These are phyloP conservation scores for Sarcomyxa edulis DNA, from an alignment of 768 basidiomycete genomes.

Conservation along the genomic window DNA sequence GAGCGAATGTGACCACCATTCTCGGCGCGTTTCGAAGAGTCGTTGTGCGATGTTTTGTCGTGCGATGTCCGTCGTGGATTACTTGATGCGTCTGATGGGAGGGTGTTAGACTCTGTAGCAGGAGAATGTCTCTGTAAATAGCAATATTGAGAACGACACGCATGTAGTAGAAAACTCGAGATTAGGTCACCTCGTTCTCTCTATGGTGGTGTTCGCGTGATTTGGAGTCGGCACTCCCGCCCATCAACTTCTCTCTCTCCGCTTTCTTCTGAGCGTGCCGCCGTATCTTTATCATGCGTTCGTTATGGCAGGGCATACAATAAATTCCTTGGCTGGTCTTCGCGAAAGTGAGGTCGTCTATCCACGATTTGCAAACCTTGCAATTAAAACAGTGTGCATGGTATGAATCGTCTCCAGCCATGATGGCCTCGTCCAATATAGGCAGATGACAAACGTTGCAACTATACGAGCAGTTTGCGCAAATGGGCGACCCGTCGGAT, in stretches of 20 bases:
- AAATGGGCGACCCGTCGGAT: conserved; percentile 97
- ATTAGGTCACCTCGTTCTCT: conserved; percentile 41
- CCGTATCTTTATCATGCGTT: conserved; percentile 90
- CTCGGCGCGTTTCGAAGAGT: no score
- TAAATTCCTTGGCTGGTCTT: conserved; percentile 98
- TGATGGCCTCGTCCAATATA: conserved; percentile 98
- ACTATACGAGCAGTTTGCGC: conserved; percentile 87
- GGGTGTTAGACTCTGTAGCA: no score
- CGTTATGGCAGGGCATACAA: conserved; percentile 98
- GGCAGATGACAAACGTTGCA: conserved; percentile 93
- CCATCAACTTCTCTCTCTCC: conserved; percentile 44
- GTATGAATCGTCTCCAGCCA: conserved; percentile 98
- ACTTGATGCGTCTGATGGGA: no score
- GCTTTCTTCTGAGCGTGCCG: conserved; percentile 88
- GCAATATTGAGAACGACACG: no score
- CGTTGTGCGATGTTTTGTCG: no score
- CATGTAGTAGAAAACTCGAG: no score
- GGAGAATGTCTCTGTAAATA: no score
- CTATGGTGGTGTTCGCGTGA: conserved; percentile 34
- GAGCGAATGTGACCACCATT: no score
- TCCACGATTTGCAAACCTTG: conserved; percentile 88
- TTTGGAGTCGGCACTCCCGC: conserved; percentile 34
- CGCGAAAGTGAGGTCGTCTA: conserved; percentile 97
- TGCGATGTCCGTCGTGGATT: no score
- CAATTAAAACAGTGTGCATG: conserved; percentile 99